Conservation (phyloP, 805 yeast genomes). For the Yueomyces sinensis region DNA sequence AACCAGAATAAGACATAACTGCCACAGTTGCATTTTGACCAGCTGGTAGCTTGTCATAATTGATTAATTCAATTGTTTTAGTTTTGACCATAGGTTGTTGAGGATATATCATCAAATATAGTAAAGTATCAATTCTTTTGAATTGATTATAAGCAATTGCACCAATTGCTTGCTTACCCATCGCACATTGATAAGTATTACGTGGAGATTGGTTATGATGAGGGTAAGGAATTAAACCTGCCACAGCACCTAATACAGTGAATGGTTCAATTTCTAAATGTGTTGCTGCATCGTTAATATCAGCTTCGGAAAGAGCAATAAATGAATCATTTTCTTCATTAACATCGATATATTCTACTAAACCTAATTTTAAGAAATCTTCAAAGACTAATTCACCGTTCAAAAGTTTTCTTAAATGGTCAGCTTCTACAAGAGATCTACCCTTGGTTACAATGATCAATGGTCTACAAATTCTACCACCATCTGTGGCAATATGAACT, state of each 20-base stretch:
- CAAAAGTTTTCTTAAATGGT: conserved; percentile 51
- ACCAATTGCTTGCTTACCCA: conserved; percentile 99
- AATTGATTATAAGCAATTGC: conserved; percentile 97
- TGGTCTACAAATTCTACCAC: conserved; percentile 97
- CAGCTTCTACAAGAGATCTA: conserved; percentile 51
- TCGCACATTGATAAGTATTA: conserved; percentile 97
- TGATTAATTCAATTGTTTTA: conserved; percentile 87
- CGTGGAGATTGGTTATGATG: conserved; percentile 99
- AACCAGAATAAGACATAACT: conserved; percentile 97
- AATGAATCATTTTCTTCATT: conserved; percentile 93
- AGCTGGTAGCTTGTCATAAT: conserved; percentile 93
- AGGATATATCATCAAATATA: conserved; percentile 95
- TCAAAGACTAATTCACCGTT: conserved; percentile 76
- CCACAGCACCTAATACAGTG: conserved; percentile 96
- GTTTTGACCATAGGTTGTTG: conserved; percentile 99
- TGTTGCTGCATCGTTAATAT: conserved; percentile 43
- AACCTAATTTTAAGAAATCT: conserved; percentile 72
- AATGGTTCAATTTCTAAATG: conserved; percentile 96
- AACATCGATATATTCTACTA: conserved; percentile 92
- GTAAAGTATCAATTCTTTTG: conserved; percentile 83
- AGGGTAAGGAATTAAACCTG: conserved; percentile 98
- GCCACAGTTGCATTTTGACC: conserved; percentile 99
- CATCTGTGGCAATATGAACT: conserved; percentile 97
- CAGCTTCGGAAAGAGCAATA: conserved; percentile 80
- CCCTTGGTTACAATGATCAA: conserved; percentile 75